Evolutionary conservation across 805 yeast genomes (phyloP).

Genomic region (Ogataea parapolymorpha): DNA sequence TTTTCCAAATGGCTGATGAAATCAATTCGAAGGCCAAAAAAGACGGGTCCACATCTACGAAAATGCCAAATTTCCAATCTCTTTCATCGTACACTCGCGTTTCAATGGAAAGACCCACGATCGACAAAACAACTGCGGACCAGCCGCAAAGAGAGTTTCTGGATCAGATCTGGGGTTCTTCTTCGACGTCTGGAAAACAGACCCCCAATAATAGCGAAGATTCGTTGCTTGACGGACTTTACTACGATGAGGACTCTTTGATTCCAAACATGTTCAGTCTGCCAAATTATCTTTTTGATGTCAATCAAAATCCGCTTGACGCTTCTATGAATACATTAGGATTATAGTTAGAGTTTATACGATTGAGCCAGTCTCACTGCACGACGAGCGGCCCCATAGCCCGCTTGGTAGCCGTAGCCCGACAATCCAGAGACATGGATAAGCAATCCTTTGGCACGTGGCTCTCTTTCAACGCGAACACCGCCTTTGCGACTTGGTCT

Average conservation of each 20-base stretch:
- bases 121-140: neutral
- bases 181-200: conserved; percentile 2
- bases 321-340: conserved; percentile 7
- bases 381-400: conserved; percentile 53
- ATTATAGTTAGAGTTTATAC: conserved; percentile 1
- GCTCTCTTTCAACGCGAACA: conserved; percentile 60
- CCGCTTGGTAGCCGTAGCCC: conserved; percentile 67
- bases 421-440: conserved; percentile 73
- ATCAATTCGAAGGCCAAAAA: neutral
- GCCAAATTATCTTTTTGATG: conserved; percentile 31
- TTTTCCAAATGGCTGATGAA: conserved; percentile 4
- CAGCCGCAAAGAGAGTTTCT: conserved; percentile 1
- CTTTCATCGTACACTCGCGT: neutral
- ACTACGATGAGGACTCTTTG: conserved; percentile 18
- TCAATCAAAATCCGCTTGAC: conserved; percentile 8
- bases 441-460: conserved; percentile 38
- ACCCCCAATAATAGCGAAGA: conserved; percentile 14
- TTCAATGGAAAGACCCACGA: neutral
- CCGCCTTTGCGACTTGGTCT: conserved; percentile 80
- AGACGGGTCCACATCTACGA: neutral
- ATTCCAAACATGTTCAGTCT: conserved; percentile 32
- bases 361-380: conserved; percentile 36
- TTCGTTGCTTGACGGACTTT: conserved; percentile 6
- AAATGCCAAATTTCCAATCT: neutral
- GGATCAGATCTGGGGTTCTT: conserved; percentile 1